Percentiles rank a stretch among this genome's conserved stretches.
Evolutionary conservation across 192 early-diverging fungal genomes (phyloP).

Genomic region (Coemansia sp.): DNA sequence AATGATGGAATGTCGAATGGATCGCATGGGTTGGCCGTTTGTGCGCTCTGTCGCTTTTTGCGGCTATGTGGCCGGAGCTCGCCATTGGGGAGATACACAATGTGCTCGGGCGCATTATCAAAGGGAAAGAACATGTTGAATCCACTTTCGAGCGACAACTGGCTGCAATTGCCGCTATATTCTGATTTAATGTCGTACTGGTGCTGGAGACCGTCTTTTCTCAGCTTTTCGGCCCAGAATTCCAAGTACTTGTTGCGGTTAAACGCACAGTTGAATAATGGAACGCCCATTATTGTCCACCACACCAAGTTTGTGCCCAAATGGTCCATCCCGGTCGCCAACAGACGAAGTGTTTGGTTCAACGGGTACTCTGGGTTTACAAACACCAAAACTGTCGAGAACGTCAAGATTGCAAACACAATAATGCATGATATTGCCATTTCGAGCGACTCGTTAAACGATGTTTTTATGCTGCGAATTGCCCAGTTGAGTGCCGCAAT

Average conservation of each 20-base stretch:
- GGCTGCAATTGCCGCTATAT: not conserved
- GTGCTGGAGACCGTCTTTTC: constrained; percentile 40
- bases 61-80: constrained; percentile 18
- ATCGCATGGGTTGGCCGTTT: constrained; percentile 11
- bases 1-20: constrained; percentile 40
- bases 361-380: constrained; percentile 34
- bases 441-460: constrained; percentile 52
- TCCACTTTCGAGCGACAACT: constrained; percentile 9
- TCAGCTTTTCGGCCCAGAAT: constrained; percentile 31
- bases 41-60: constrained; percentile 13
- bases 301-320: constrained; percentile 42
- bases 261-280: constrained; percentile 39
- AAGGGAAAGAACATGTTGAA: constrained; percentile 17
- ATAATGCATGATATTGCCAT: constrained; percentile 36
- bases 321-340: constrained; percentile 41
- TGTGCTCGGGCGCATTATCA: constrained; percentile 2
- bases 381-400: constrained; percentile 32
- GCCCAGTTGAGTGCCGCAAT: constrained; percentile 39
- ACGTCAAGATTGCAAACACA: constrained; percentile 37
- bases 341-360: constrained; percentile 23
- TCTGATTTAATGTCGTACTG: constrained; percentile 35
- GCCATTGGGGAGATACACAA: constrained; percentile 29
- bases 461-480: constrained; percentile 52
- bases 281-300: constrained; percentile 49
- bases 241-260: constrained; percentile 22